Conservation (phyloP, 176 grass and related monocot genomes). For the Carex parvula region DNA sequence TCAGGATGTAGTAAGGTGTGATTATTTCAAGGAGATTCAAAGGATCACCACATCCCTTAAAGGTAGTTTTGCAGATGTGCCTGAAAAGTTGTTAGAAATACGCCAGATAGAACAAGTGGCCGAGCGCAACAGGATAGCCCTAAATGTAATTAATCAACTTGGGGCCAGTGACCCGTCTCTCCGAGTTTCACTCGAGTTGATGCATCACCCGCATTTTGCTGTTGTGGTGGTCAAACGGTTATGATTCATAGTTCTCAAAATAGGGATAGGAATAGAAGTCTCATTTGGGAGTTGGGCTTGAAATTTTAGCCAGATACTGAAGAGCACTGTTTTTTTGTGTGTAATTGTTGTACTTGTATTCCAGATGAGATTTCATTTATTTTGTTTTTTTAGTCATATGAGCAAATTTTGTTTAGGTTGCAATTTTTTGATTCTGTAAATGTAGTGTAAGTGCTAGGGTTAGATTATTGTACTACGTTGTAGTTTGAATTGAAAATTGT, state of each 20-base stretch:
- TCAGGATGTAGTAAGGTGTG: slow-evolving; percentile 79
- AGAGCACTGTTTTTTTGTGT: not conserved
- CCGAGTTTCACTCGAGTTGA: slow-evolving; percentile 78
- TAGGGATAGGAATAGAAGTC: slow-evolving; percentile 2
- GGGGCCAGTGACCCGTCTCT: slow-evolving; percentile 54
- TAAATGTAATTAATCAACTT: slow-evolving; percentile 79
- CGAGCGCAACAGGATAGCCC: slow-evolving; percentile 80
- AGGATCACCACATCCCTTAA: slow-evolving; percentile 57
- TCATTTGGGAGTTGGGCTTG: not conserved
- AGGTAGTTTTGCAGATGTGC: slow-evolving; percentile 61
- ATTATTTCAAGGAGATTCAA: slow-evolving; percentile 84
- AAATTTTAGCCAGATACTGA: not conserved
- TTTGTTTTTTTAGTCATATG: not conserved
- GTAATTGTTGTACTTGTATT: slow-evolving; percentile 22
- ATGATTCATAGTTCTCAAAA: slow-evolving; percentile 29
- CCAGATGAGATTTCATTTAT: not conserved
- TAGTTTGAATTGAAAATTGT: not conserved
- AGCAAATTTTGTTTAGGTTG: slow-evolving; percentile 22
- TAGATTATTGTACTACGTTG: not conserved
- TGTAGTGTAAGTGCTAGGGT: not conserved
- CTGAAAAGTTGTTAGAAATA: slow-evolving; percentile 69
- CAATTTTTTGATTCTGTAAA: slow-evolving; percentile 14
- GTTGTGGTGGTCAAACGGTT: slow-evolving; percentile 88
- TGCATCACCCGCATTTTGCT: slow-evolving; percentile 80
- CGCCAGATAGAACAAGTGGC: slow-evolving; percentile 85